Percentiles rank a stretch among this genome's conserved stretches.
phyloP scores from a whole-genome alignment of 2,329 filamentous ascomycete species.

The Aspergillus fischeri region DNA sequence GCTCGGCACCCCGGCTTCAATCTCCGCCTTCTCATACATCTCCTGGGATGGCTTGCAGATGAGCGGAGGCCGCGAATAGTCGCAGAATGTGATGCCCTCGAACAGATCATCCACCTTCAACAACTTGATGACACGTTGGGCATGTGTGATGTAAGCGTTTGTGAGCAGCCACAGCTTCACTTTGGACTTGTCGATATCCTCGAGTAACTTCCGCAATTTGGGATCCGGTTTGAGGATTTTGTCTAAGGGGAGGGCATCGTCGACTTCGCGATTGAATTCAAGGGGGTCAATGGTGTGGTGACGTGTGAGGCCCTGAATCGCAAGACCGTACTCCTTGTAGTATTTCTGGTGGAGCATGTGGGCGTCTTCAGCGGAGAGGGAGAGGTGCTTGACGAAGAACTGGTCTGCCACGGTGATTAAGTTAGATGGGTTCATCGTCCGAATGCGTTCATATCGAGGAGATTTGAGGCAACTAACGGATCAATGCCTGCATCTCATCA shows the following conservation, averaged over 20 bases:
- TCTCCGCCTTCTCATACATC: conserved; percentile 88
- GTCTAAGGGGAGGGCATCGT: conserved; percentile 88
- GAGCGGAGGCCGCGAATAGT: conserved; percentile 70
- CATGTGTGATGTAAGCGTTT: conserved; percentile 91
- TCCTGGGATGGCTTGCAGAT: conserved; percentile 80
- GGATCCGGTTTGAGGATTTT: conserved; percentile 75
- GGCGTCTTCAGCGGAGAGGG: conserved; percentile 72
- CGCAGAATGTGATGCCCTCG: conserved; percentile 91
- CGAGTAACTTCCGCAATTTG: conserved; percentile 68
- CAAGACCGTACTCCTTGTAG: conserved; percentile 94
- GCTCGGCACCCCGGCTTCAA: conserved; percentile 67
- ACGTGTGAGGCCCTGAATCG: conserved; percentile 87
- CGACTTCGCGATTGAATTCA: conserved; percentile 90
- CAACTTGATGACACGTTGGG: conserved; percentile 72
- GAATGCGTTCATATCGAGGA: conserved; percentile 40
- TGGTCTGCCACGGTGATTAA: conserved; percentile 39
- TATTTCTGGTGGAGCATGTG: conserved; percentile 82
- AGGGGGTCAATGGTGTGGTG: conserved; percentile 94
- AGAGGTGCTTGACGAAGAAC: conserved; percentile 66
- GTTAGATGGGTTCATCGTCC: not conserved
- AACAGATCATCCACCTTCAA: conserved; percentile 83
- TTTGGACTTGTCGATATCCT: conserved; percentile 77
- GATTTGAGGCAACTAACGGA: conserved; percentile 48
- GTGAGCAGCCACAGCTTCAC: conserved; percentile 93
- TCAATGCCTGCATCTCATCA: conserved; percentile 81